Evolutionary conservation across 2,329 filamentous ascomycete genomes (phyloP), one percentile per base, ranked within the genome.

Genomic region (Colletotrichum chlorophyti): DNA sequence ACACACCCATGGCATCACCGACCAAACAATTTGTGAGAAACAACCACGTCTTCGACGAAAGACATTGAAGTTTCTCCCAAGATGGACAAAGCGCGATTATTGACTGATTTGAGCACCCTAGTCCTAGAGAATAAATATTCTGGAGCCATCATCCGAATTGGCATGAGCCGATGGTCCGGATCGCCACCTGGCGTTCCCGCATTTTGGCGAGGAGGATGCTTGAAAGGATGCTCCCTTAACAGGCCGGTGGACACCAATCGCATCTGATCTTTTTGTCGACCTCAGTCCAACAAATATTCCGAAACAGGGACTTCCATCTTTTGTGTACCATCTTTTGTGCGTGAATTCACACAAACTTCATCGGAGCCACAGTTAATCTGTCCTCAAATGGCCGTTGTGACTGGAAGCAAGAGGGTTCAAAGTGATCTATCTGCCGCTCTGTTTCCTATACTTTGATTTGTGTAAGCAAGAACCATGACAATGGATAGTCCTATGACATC

Each of bases 1-100:
- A 10, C 6, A 38, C 15, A 40, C 6, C 43, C 51, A 55, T 59
- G 51, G 35, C 24, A 37, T 55, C 55, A 55, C 2, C n/a, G 38
- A 45, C 24, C 37, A 14, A 14, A 12, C 24, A n/a, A 43, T 32
- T 9, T 26, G 15, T 23, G n/a, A 5, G 11, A 8, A n/a, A 11
- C 35, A 6, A 0, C 12, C 37, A 29, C 46, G 7, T 47, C 53
- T 14, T 24, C 31, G 37, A 23, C 9, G 34, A 15, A 29, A 21
- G 11, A 15, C 19, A 23, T 34, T 19, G 37, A 19, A n/a, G n/a
- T 14, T 32, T 3, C 11, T 17, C 35, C n/a, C n/a, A n/a, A n/a
- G n/a, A n/a, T n/a, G n/a, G n/a, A n/a, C n/a, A n/a, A n/a, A n/a
- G n/a, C n/a, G n/a, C n/a, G n/a, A n/a, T n/a, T n/a, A n/a, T n/a